Evolutionary conservation across 2,329 filamentous ascomycete species (phyloP), one percentile per base, ranked within the genome.

Genomic region (Lasiodiplodia theobromae): DNA sequence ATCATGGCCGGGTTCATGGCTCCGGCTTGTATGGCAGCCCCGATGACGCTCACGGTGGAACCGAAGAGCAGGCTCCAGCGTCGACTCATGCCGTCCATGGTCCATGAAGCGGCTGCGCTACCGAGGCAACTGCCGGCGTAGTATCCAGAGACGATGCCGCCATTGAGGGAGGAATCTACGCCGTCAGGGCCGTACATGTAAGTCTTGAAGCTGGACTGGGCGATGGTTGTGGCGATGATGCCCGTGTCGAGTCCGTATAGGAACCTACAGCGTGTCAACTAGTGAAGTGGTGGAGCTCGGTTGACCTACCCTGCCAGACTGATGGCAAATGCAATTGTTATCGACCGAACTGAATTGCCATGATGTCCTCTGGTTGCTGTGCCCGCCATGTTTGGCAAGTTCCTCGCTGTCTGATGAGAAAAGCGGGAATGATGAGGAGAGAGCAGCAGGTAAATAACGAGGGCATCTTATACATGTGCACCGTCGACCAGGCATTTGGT

Each of bases 81-180:
- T 37, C 80, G 74, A 71, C 78, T 77, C 58, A 79, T 76, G 18
- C 52, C 74, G 53, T 81, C 79, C 3, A 77, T 77, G 5, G 75
- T 71, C 47, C 75, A 78, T 0, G 79, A 79, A 7, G 74, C 72
- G 10, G 74, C 71, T 18, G 77, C 66, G 18, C 74, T 75, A 0
- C 77, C 77, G 8, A 79, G 67, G 7, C 74, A 75, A 49, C 77
- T 73, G 1, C 77, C 76, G 21, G 76, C 76, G n/a, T 78, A 75
- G 70, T 78, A 79, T 2, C 76, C 70, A 0, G 75, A 78, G 1
- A 80, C 77, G 12, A 79, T 77, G 21, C 73, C 76, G 3, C 76
- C 76, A 49, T 71, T 70, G 31, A 76, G 64, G 3, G 73, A 63
- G 5, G 76, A 71, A 54, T 79, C 75, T 16, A 71, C 73, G 16